Percentiles rank a stretch among this genome's conserved stretches.
These are phyloP conservation scores for Aspergillus novoparasiticus DNA, from an alignment of 2,329 filamentous ascomycete species.

Conservation along the genomic window DNA sequence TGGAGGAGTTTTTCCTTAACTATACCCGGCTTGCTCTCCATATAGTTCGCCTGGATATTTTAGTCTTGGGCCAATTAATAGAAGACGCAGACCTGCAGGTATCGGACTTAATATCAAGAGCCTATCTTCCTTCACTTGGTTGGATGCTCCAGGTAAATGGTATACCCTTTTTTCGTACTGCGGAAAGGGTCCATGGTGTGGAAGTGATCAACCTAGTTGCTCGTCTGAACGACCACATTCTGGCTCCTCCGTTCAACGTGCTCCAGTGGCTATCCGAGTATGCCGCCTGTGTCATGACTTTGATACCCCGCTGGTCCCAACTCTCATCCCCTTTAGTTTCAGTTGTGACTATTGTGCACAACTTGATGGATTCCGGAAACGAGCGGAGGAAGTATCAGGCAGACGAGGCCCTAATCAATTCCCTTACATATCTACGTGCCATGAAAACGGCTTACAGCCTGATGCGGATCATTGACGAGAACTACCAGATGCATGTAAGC, in stretches of 20 bases:
- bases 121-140: constrained; percentile 38
- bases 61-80: constrained; percentile 31
- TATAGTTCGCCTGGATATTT: constrained; percentile 43
- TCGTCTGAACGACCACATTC: constrained; percentile 33
- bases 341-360: constrained; percentile 28
- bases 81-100: constrained; percentile 31
- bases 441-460: constrained; percentile 31
- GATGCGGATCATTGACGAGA: constrained; percentile 35
- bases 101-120: constrained; percentile 34
- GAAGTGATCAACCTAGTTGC: constrained; percentile 32
- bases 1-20: constrained; percentile 46
- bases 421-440: constrained; percentile 19
- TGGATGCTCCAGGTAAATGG: constrained; percentile 37
- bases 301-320: constrained; percentile 33
- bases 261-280: constrained; percentile 34
- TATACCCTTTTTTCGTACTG: constrained; percentile 41
- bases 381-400: constrained; percentile 28
- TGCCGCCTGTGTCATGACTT: constrained; percentile 27
- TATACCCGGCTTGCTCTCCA: constrained; percentile 45
- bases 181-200: constrained; percentile 33
- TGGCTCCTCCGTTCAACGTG: constrained; percentile 29
- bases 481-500: constrained; percentile 42
- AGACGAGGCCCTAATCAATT: constrained; percentile 24
- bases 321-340: constrained; percentile 26
- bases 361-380: constrained; percentile 33